Conservation (phyloP, 345 rosid genomes). For the Lenwebbia sp. region DNA sequence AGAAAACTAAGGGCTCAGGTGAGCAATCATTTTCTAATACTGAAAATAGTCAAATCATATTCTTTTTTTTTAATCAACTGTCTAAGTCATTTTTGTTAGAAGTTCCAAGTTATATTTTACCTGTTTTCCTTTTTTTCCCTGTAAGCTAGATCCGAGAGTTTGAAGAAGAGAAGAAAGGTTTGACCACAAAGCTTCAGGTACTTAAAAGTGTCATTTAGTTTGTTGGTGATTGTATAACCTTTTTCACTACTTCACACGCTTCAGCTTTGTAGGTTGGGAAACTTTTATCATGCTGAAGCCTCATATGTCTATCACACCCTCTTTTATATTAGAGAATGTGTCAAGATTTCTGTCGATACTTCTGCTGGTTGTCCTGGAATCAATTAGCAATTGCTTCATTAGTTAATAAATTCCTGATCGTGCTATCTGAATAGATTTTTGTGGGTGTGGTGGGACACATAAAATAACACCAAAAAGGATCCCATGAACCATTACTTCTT, state of each 20-base stretch:
- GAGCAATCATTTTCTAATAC: slow-evolving; percentile 5
- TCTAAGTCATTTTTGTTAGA: slow-evolving; percentile 6
- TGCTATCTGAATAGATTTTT: background rate
- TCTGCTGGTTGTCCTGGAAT: background rate
- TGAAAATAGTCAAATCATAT: background rate
- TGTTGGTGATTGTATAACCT: background rate
- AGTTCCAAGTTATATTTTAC: background rate
- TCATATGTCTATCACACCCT: background rate
- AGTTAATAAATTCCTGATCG: background rate
- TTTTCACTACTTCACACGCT: background rate
- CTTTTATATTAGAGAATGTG: background rate
- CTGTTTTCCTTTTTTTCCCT: slow-evolving; percentile 4
- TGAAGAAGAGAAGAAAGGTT: slow-evolving; percentile 98
- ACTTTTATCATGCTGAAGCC: background rate
- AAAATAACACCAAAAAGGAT: background rate
- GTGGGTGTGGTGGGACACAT: background rate
- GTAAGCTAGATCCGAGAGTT: slow-evolving; percentile 72
- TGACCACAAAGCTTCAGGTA: slow-evolving; percentile 94
- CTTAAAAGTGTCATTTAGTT: slow-evolving; percentile 10
- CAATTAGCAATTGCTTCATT: background rate
- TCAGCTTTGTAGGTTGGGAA: background rate
- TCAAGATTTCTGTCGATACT: background rate
- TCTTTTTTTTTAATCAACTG: slow-evolving; percentile 1
- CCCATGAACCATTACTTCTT: background rate
- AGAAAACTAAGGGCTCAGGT: slow-evolving; percentile 99